Evolutionary conservation across 2,329 filamentous ascomycete genomes (phyloP).

Genomic region (Xylariales sp.): DNA sequence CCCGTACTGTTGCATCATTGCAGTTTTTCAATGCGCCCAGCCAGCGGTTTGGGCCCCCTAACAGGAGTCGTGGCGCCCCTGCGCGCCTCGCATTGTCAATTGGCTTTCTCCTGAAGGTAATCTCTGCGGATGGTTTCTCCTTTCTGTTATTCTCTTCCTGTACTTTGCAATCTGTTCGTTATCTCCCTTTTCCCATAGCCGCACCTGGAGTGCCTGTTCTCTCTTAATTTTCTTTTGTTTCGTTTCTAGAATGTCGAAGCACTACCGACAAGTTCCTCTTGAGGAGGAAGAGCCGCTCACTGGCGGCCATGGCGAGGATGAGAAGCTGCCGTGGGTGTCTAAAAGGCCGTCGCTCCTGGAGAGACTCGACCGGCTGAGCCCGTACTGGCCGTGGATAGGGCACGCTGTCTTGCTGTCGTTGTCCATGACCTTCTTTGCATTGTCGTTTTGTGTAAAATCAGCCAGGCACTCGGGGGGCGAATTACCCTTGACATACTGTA

Average conservation of each 20-base stretch:
- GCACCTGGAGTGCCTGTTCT: slow-evolving; percentile 24
- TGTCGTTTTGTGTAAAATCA: slow-evolving; percentile 33
- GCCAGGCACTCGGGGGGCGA: slow-evolving; percentile 14
- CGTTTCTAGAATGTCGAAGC: slow-evolving; percentile 24
- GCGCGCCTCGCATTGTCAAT: not conserved
- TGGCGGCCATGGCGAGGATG: slow-evolving; percentile 16
- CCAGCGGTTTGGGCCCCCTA: too few relatives aligned
- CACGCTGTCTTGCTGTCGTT: slow-evolving; percentile 34
- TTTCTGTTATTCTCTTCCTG: slow-evolving; percentile 7
- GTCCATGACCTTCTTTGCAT: slow-evolving; percentile 34
- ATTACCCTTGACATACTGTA: slow-evolving; percentile 27
- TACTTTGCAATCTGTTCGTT: too few relatives aligned
- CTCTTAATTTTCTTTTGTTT: slow-evolving; percentile 8
- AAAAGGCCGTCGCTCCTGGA: slow-evolving; percentile 10
- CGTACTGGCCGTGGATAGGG: slow-evolving; percentile 34
- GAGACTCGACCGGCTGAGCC: slow-evolving; percentile 15
- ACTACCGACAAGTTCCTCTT: slow-evolving; percentile 28
- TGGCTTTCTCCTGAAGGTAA: not conserved
- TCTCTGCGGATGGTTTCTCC: not conserved
- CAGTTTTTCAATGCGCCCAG: too few relatives aligned
- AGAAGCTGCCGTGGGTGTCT: slow-evolving; percentile 17
- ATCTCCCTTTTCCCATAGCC: too few relatives aligned
- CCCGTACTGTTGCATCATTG: too few relatives aligned
- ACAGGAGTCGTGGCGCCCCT: too few relatives aligned
- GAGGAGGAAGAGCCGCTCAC: slow-evolving; percentile 32